Evolutionary conservation across 768 basidiomycete species (phyloP), one percentile per base, ranked within the genome.

Genomic region (Rickenella mellea): DNA sequence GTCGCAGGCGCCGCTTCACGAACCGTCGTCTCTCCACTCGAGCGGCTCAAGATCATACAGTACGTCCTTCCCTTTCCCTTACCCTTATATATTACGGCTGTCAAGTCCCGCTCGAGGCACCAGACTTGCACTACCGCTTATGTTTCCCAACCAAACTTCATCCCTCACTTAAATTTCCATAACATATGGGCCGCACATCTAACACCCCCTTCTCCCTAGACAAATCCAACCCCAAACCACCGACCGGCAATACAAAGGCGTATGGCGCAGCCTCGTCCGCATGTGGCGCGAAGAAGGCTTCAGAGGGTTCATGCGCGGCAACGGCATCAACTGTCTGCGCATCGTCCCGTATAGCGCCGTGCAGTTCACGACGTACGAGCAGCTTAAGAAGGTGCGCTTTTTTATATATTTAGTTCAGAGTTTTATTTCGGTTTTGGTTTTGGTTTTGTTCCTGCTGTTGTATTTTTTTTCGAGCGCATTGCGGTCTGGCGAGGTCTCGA

Each of bases 261-360:
- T 93, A 27, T 88, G 80, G 78, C 65, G 75, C 14, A 87, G 85
- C 50, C 73, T 94, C 33, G 72, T 73, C 14, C 77, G 93, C 48
- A 93, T 93, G 80, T 97, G 89, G 86, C 64, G 67, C 49, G 92
- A 97, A 58, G 94, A 98, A 61, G 94, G 94, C 6, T 81, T 93
- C 61, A 75, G 63, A 58, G 94, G 93, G 10, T 91, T 79, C 60
- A 92, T 97, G 92, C 71, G 88, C 50, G 94, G 94, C 3, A 97
- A 97, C 51, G 78, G 81, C 29, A 83, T 93, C 57, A 93, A 92
- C 63, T 90, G 88, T 62, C 52, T 92, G 52, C 73, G 94, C 44
- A 98, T 98, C 51, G 80, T 96, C 50, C 94, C 94, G 10, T 98
- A 97, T 36, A 84, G 84, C 54, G 80, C 84, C 35, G 85, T 88